Conservation (phyloP, 2,329 filamentous ascomycete species). For the Cordyceps pruinosa region DNA sequence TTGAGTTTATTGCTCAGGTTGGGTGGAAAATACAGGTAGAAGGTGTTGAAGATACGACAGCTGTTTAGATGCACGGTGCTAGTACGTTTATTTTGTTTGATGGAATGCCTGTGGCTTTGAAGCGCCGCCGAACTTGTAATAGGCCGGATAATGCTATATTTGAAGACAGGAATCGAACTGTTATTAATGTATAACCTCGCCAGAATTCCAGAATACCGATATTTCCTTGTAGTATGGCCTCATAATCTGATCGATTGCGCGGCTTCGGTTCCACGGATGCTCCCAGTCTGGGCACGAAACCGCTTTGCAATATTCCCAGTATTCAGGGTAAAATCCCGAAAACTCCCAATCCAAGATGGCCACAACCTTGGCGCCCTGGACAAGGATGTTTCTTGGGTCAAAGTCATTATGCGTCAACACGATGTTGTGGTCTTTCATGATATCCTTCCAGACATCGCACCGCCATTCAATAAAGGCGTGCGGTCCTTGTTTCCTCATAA, state of each 20-base stretch:
- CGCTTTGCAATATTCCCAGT: conserved; percentile 13
- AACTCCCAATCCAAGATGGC: conserved; percentile 18
- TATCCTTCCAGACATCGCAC: conserved; percentile 14
- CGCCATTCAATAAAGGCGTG: conserved; percentile 10
- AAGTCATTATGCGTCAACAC: conserved; percentile 14
- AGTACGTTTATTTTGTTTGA: no score
- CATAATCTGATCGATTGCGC: conserved; percentile 10
- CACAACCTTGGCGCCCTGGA: neutral
- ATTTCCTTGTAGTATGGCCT: conserved; percentile 12
- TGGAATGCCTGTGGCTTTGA: no score
- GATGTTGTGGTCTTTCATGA: conserved; percentile 15
- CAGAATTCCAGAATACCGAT: conserved; percentile 7
- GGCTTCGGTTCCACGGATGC: conserved; percentile 7
- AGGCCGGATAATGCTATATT: neutral
- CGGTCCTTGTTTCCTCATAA: conserved; percentile 13
- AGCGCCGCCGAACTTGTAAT: neutral
- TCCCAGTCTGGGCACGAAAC: conserved; percentile 4
- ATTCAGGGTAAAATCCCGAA: conserved; percentile 11
- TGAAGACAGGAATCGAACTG: neutral
- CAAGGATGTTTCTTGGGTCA: conserved; percentile 11
- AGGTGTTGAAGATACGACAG: no score
- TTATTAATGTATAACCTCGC: conserved; percentile 7
- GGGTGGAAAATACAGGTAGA: no score
- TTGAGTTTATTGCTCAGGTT: no score
- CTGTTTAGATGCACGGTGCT: no score